Percentiles rank a stretch among this genome's conserved stretches.
Conservation (phyloP, 768 basidiomycete species). For the Tubosaeta sp. region DNA sequence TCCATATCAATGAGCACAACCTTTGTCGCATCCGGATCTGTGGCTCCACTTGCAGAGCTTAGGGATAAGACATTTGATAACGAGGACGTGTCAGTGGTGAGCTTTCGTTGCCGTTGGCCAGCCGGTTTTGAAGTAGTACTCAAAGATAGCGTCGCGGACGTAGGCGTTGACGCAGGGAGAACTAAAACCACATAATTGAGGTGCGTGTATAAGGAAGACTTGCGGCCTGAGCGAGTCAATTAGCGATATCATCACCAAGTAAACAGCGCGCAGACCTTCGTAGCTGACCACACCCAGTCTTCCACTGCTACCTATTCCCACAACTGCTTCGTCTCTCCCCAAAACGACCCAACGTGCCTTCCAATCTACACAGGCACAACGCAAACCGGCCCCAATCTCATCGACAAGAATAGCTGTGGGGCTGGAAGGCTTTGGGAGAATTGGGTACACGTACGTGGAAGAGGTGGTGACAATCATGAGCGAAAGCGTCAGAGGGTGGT, state of each 20-base stretch:
- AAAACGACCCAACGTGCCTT: slow-evolving; percentile 71
- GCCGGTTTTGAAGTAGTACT: slow-evolving; percentile 55
- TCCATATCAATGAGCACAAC: slow-evolving; percentile 88
- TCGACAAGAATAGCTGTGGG: slow-evolving; percentile 69
- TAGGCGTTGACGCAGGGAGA: slow-evolving; percentile 75
- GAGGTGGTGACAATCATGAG: slow-evolving; percentile 90
- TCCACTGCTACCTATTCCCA: slow-evolving; percentile 77
- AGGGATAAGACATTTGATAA: slow-evolving; percentile 3
- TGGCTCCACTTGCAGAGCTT: slow-evolving; percentile 36
- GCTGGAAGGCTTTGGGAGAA: slow-evolving; percentile 66
- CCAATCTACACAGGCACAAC: slow-evolving; percentile 82
- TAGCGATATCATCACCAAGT: not conserved
- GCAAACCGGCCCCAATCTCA: slow-evolving; percentile 79
- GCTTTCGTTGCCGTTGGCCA: slow-evolving; percentile 20
- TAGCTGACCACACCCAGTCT: slow-evolving; percentile 85
- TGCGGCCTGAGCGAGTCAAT: slow-evolving; percentile 30
- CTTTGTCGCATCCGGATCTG: slow-evolving; percentile 62
- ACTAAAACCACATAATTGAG: slow-evolving; percentile 87
- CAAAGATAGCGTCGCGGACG: slow-evolving; percentile 42
- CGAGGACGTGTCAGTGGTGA: slow-evolving; percentile 12
- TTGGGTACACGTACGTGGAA: slow-evolving; percentile 71
- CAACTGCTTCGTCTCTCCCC: slow-evolving; percentile 89
- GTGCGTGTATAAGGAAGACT: slow-evolving; percentile 72
- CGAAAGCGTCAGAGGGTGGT: slow-evolving; percentile 42
- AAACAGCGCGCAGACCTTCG: slow-evolving; percentile 56